phyloP scores from a whole-genome alignment of 192 early-diverging fungal species.

The Anaeromyces robustus region DNA sequence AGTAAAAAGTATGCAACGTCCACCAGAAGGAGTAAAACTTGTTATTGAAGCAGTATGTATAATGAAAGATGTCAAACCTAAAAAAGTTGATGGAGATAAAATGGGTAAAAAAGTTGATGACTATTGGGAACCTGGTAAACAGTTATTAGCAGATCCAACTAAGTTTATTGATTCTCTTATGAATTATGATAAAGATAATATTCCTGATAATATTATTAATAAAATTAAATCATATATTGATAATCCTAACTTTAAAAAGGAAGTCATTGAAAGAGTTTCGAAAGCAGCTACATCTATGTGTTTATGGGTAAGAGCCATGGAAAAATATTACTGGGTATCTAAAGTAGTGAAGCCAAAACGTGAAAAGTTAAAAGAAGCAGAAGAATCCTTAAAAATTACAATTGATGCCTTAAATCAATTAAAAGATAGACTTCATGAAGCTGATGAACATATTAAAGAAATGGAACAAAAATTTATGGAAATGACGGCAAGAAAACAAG shows the following conservation, averaged over 20 bases:
- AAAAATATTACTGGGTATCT: slow-evolving; percentile 37
- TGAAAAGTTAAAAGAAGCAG: slow-evolving; percentile 34
- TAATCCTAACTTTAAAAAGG: slow-evolving; percentile 33
- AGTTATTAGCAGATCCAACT: slow-evolving; percentile 18
- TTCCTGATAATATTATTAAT: slow-evolving; percentile 27
- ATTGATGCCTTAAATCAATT: slow-evolving; percentile 30
- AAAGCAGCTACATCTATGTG: slow-evolving; percentile 38
- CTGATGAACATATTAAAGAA: slow-evolving; percentile 34
- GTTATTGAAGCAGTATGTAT: slow-evolving; percentile 43
- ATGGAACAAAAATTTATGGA: slow-evolving; percentile 35
- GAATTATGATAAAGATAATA: slow-evolving; percentile 43
- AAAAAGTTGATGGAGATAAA: slow-evolving; percentile 38
- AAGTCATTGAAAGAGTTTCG: slow-evolving; percentile 32
- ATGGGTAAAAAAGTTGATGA: slow-evolving; percentile 50
- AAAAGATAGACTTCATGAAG: slow-evolving; percentile 28
- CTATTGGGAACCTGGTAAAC: slow-evolving; percentile 1
- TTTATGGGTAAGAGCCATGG: slow-evolving; percentile 48
- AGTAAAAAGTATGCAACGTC: slow-evolving; percentile 36
- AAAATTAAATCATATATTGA: slow-evolving; percentile 43
- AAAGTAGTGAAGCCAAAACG: slow-evolving; percentile 35
- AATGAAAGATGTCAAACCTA: slow-evolving; percentile 32
- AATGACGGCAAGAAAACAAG: slow-evolving; percentile 27
- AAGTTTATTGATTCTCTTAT: slow-evolving; percentile 40
- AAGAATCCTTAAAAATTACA: slow-evolving; percentile 26
- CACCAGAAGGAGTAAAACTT: slow-evolving; percentile 34